Evolutionary conservation across 176 grass and related monocot genomes (phyloP).

Genomic region (Avena sativa): DNA sequence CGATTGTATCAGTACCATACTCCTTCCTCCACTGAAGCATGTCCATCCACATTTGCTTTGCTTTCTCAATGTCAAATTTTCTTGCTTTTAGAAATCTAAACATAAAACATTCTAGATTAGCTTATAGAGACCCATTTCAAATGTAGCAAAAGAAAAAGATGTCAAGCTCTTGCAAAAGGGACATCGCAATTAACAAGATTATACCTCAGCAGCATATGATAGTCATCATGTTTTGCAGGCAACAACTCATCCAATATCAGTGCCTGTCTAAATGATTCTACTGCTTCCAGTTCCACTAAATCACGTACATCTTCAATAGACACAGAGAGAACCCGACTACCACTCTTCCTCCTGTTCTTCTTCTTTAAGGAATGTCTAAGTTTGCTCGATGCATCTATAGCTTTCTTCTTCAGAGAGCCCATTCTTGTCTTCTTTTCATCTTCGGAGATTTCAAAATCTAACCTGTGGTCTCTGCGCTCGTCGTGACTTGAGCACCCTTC

Average conservation of each 20-base stretch:
- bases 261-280: conserved; percentile 79
- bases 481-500: conserved; percentile 79
- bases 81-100: conserved; percentile 93
- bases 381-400: conserved; percentile 84
- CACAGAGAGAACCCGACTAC: conserved; percentile 75
- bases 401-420: conserved; percentile 93
- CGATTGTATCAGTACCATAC: conserved; percentile 82
- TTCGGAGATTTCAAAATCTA: conserved; percentile 90
- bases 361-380: conserved; percentile 92
- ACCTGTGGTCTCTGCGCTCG: conserved; percentile 71
- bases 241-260: conserved; percentile 81
- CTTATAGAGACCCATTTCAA: background rate
- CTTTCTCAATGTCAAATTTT: conserved; percentile 91
- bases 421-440: conserved; percentile 94
- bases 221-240: conserved; percentile 90
- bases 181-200: background rate
- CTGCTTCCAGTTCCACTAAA: conserved; percentile 74
- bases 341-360: conserved; percentile 75
- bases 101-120: conserved; percentile 31
- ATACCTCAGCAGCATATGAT: conserved; percentile 95
- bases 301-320: conserved; percentile 96
- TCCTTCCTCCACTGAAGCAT: conserved; percentile 99
- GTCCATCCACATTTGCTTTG: conserved; percentile 97
- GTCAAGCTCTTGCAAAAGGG: background rate
- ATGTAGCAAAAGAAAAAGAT: conserved; percentile 19